Base-by-base conservation (phyloP, 1,139 yeast genomes). In the Candida sp. region DNA sequence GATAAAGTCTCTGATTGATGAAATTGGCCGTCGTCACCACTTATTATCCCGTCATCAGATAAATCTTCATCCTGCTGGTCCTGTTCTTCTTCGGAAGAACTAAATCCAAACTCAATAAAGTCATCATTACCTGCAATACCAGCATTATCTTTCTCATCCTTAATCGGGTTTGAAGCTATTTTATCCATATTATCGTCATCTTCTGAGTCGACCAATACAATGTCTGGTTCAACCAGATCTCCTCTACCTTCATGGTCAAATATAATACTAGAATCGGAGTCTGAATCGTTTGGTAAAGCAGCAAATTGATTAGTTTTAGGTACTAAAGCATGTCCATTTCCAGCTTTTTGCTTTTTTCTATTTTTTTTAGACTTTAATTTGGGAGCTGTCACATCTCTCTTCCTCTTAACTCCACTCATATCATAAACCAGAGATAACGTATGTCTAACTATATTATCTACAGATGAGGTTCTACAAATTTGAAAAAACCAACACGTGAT, bases 71-170 rank as follows among this genome's bases (percentile, higher is more conserved):
- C 55, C 12, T 47, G 58, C 21, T 52, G 49, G 4, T 60, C 66
- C 2, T 58, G 73, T 19, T 72, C 75, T 4, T 69, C 74, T 4
- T 64, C 73, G 0, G 74, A 68, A 4, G 75, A 68, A 12, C 76
- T 70, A 49, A 79, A 74, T 11, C 81, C 85, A 57, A 83, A 75
- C 3, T 80, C 81, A 29, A 83, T 83, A 56, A 79, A 83, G 49
- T 83, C 87, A 34, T 66, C 75, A 50, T 81, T 80, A 30, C 69
- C 68, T 1, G 77, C 61, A 12, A 81, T 59, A 39, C 73, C 79
- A 44, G 23, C 53, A 19, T 52, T 61, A 33, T 42, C 43, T n/a
- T 42, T 49, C 49, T 48, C 54, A 55, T 35, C 53, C 50, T 41
- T 61, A 47, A 57, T 53, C 34, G 52, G 63, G 22, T 50, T 49